Evolutionary conservation across 2,329 filamentous ascomycete species (phyloP).

Genomic region (Emmonsiellopsis sp.): DNA sequence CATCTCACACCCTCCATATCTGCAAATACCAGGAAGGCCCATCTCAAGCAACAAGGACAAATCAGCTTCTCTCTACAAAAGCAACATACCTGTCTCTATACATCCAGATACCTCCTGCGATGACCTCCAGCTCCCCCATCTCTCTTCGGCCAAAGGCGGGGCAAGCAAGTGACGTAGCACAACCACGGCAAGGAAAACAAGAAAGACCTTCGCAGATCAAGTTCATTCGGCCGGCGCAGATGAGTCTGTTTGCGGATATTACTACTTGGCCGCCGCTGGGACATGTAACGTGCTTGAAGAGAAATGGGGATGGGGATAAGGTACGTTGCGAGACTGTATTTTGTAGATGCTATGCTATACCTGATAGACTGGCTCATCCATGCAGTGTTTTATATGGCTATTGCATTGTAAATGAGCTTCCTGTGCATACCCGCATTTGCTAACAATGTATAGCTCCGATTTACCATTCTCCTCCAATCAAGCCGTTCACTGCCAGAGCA

Average conservation of each 20-base stretch:
- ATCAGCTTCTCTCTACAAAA: no score
- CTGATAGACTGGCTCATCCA: not conserved
- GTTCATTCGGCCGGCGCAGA: slow-evolving; percentile 32
- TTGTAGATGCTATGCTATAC: not conserved
- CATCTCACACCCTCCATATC: no score
- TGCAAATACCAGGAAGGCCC: no score
- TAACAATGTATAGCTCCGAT: slow-evolving; percentile 38
- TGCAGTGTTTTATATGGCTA: not conserved
- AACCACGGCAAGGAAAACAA: not conserved
- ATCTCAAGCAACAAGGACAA: no score
- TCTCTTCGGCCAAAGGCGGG: not conserved
- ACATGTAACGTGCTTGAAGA: slow-evolving; percentile 56
- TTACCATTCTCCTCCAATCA: slow-evolving; percentile 64
- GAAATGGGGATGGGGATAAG: slow-evolving; percentile 15
- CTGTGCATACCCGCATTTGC: not conserved
- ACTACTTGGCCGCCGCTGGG: slow-evolving; percentile 64
- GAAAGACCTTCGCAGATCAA: slow-evolving; percentile 21
- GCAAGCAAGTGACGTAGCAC: not conserved
- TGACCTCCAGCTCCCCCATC: no score
- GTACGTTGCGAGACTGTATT: slow-evolving; percentile 3
- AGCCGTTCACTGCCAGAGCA: slow-evolving; percentile 45
- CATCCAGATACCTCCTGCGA: no score
- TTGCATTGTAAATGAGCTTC: not conserved
- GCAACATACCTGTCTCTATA: no score
- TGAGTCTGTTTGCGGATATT: slow-evolving; percentile 46